These are phyloP conservation scores for Lumnitzera littorea DNA, from an alignment of 345 rosid genomes.

Conservation along the genomic window DNA sequence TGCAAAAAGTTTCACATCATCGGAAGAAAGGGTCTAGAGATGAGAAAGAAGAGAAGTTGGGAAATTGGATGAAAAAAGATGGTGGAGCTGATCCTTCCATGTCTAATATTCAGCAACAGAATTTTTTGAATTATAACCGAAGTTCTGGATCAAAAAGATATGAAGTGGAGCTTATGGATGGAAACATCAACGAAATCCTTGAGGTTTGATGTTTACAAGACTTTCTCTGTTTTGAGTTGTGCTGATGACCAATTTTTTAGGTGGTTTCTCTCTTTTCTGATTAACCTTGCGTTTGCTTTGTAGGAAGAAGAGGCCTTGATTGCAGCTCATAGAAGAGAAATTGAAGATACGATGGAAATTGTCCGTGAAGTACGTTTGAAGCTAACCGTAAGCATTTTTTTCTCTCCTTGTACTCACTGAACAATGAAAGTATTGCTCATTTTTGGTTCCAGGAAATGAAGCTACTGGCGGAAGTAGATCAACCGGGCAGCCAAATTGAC, in stretches of 20 bases:
- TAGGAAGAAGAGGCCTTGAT: slow-evolving; percentile 96
- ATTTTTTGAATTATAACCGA: slow-evolving; percentile 24
- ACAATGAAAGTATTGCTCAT: neutral
- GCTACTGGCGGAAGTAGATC: slow-evolving; percentile 85
- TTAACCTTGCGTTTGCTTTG: too few relatives aligned
- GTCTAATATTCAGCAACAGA: slow-evolving; percentile 36
- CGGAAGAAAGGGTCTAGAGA: slow-evolving; percentile 67
- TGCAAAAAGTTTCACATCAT: slow-evolving; percentile 75
- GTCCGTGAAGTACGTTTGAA: slow-evolving; percentile 75
- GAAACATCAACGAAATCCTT: slow-evolving; percentile 71
- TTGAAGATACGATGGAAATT: slow-evolving; percentile 98
- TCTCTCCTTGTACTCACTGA: neutral
- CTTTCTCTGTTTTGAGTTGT: neutral
- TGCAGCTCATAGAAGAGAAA: slow-evolving; percentile 92
- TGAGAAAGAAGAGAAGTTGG: slow-evolving; percentile 59
- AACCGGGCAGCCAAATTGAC: slow-evolving; percentile 94
- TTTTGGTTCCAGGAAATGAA: slow-evolving; percentile 78
- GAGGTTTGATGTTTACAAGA: slow-evolving; percentile 40
- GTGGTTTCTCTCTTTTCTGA: too few relatives aligned
- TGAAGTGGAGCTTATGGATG: slow-evolving; percentile 60
- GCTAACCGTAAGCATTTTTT: neutral
- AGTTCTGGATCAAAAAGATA: slow-evolving; percentile 34
- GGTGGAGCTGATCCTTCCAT: slow-evolving; percentile 38
- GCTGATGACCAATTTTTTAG: too few relatives aligned
- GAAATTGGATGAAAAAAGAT: slow-evolving; percentile 51